Evolutionary conservation across 2,329 filamentous ascomycete genomes (phyloP).

Genomic region (Aspergillus fumigatus): DNA sequence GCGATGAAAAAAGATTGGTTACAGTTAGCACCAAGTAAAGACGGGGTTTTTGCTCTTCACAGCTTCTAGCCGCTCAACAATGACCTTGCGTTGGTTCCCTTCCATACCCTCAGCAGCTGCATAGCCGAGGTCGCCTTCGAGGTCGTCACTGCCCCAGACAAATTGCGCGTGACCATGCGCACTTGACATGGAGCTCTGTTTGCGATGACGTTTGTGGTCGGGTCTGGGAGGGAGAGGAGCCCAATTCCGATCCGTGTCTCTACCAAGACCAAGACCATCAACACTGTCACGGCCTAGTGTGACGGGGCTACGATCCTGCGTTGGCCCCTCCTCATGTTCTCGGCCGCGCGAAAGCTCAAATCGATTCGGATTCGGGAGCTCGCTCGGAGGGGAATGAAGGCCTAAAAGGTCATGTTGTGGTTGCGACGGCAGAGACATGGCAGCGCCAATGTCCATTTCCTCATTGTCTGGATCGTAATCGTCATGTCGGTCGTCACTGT

Average conservation of each 20-base stretch:
- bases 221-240: constrained; percentile 33
- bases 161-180: constrained; percentile 32
- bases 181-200: constrained; percentile 39
- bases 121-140: constrained; percentile 91
- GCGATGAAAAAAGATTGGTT: constrained; percentile 1
- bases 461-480: constrained; percentile 60
- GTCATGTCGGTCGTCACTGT: constrained; percentile 15
- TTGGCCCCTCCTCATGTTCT: constrained; percentile 30
- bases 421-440: constrained; percentile 54
- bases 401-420: constrained; percentile 64
- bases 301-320: constrained; percentile 33
- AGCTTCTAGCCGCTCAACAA: constrained; percentile 91
- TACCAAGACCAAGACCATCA: constrained; percentile 27
- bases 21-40: constrained; percentile 84
- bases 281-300: constrained; percentile 29
- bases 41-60: constrained; percentile 95
- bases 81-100: constrained; percentile 84
- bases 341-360: constrained; percentile 60
- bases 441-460: constrained; percentile 85
- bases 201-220: constrained; percentile 22
- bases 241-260: constrained; percentile 35
- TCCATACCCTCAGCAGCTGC: constrained; percentile 93
- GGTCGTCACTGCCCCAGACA: constrained; percentile 64
- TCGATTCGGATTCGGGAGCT: constrained; percentile 69
- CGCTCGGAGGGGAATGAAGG: constrained; percentile 50